Base-by-base conservation (phyloP, 352 stramenopile genomes). In the Phytophthora megakarya region DNA sequence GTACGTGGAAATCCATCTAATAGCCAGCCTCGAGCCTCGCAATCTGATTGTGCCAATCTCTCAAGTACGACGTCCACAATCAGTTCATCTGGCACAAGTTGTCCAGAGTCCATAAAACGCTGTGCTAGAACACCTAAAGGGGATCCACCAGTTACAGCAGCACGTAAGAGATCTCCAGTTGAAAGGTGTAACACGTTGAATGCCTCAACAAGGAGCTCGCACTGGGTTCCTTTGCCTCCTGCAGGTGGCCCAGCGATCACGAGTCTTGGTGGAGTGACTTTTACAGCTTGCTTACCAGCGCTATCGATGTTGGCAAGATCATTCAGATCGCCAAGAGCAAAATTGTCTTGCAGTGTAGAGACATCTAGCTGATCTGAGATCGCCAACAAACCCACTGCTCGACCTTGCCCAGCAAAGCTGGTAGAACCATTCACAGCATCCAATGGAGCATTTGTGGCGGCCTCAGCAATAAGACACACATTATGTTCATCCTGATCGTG, bases 1-100 rank as follows among this genome's bases (percentile, higher is more conserved):
- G 94, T 98, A 50, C 94, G 84, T 2, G 95, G 94, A 55, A 98
- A 98, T 7, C 95, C 95, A 75, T 98, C 95, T 0, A 98, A 78
- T 12, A 98, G 74, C 90, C 92, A 98, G 15, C 95, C 95, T 16
- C 77, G 76, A 21, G 76, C 43, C 28, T 81, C 59, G 55, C 93
- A 98, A 69, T 98, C 93, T 1, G 76, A 42, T 53, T 97, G 74
- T 28, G 77, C 65, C 22, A 98, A 63, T 0, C 92, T 69, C 28
- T 95, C 87, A 8, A 87, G 59, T 5, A 89, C 75, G 10, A 89
- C 73, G 67, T 96, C 72, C 25, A 98, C 89, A 70, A 98, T 98
- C n/a, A 98, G 60, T 21, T 94, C 67, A 62, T 98, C 96, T 0
- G 96, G 96, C 7, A 98, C 92, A 6, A 98, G 79, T 32, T 82